Evolutionary conservation across 2,329 filamentous ascomycete species (phyloP).

Genomic region (Aspergillus sp.): DNA sequence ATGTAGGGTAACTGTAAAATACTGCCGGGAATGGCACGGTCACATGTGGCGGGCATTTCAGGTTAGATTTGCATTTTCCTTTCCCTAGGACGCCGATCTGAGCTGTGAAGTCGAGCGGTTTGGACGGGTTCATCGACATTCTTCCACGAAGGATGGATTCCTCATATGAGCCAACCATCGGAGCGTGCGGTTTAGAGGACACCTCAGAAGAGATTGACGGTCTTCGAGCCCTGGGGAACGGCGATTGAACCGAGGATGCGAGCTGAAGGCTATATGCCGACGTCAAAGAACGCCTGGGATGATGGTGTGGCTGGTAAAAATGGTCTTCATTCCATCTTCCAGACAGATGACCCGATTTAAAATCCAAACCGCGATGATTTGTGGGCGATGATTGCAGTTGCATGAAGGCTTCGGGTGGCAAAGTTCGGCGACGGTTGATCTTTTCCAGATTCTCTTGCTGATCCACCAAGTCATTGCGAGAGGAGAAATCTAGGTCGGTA

Average conservation of each 20-base stretch:
- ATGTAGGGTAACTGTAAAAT: conserved; percentile 86
- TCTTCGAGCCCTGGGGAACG: conserved; percentile 49
- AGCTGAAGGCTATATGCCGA: conserved; percentile 53
- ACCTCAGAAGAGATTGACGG: conserved; percentile 72
- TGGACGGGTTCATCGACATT: conserved; percentile 95
- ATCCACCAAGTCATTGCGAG: conserved; percentile 52
- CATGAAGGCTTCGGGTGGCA: conserved; percentile 62
- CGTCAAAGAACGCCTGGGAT: conserved; percentile 71
- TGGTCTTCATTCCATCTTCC: conserved; percentile 56
- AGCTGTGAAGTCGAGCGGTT: conserved; percentile 86
- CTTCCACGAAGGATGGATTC: conserved; percentile 91
- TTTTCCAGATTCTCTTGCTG: conserved; percentile 47
- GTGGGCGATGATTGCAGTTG: conserved; percentile 45
- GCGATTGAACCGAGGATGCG: conserved; percentile 43
- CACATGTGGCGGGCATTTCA: conserved; percentile 86
- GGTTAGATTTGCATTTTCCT: conserved; percentile 79
- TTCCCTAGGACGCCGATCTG: conserved; percentile 91
- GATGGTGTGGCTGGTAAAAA: conserved; percentile 71
- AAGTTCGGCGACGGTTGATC: conserved; percentile 65
- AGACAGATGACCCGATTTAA: conserved; percentile 42
- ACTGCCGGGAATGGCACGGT: conserved; percentile 89
- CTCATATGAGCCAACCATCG: conserved; percentile 97
- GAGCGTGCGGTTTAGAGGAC: conserved; percentile 80
- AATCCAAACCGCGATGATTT: conserved; percentile 35
- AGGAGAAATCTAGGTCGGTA: conserved; percentile 66